Evolutionary conservation across 192 early-diverging fungal species (phyloP).

Genomic region (Backusella macrospora): DNA sequence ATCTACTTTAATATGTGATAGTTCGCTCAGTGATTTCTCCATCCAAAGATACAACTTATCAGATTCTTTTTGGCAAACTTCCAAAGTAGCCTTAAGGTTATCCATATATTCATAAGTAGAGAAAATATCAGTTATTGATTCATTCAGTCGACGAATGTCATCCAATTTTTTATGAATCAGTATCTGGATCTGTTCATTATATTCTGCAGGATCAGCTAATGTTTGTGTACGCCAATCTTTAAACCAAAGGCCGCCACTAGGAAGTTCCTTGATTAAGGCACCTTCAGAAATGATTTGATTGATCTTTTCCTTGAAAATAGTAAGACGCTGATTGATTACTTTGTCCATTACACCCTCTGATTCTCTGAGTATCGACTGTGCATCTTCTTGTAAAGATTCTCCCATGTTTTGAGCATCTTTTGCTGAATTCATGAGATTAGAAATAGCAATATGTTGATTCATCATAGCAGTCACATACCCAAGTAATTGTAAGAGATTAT

Average conservation of each 20-base stretch:
- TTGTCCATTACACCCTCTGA: background rate
- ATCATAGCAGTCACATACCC: constrained; percentile 21
- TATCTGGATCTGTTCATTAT: background rate
- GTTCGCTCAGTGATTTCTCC: background rate
- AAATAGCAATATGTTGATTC: constrained; percentile 19
- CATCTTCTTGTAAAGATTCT: constrained; percentile 19
- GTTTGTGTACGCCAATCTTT: background rate
- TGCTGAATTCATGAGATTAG: constrained; percentile 16
- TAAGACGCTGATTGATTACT: background rate
- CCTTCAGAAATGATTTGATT: constrained; percentile 1
- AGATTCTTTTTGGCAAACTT: background rate
- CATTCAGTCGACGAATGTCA: background rate
- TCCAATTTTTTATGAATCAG: constrained; percentile 6
- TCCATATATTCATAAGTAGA: constrained; percentile 14
- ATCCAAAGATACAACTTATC: constrained; percentile 13
- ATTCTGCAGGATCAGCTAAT: background rate
- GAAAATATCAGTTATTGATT: background rate
- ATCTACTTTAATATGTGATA: background rate
- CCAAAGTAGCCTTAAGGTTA: background rate
- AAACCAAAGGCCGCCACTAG: background rate
- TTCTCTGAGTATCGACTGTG: constrained; percentile 13
- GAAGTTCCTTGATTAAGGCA: background rate
- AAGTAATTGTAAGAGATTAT: constrained; percentile 10
- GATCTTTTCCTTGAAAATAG: background rate
- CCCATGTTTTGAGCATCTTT: constrained; percentile 22